These are phyloP conservation scores for Aureobasidium uvarum DNA, from an alignment of 2,329 filamentous ascomycete genomes.

Conservation along the genomic window DNA sequence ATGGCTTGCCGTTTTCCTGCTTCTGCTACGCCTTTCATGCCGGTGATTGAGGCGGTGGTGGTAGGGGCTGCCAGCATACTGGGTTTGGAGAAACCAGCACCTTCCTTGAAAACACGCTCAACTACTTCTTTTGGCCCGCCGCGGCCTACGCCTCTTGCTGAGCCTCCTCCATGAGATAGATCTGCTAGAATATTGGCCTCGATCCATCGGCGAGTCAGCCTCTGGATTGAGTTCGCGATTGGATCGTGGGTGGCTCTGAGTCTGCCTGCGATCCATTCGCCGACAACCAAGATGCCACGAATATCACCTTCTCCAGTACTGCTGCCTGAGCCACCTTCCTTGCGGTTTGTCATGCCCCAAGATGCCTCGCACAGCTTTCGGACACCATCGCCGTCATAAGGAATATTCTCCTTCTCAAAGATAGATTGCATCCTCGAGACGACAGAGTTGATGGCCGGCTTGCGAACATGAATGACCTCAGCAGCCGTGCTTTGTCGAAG, in stretches of 20 bases:
- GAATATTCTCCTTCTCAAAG: constrained; percentile 85
- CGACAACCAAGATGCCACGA: constrained; percentile 79
- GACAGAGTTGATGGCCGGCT: constrained; percentile 82
- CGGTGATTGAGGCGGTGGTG: constrained; percentile 32
- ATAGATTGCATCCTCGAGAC: constrained; percentile 76
- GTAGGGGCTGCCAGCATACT: constrained; percentile 42
- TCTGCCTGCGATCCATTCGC: constrained; percentile 79
- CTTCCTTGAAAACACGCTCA: constrained; percentile 73
- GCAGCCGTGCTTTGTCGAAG: constrained; percentile 81
- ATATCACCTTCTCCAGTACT: constrained; percentile 71
- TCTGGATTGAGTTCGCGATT: constrained; percentile 38
- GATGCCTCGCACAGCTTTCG: constrained; percentile 78
- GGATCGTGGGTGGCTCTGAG: constrained; percentile 48
- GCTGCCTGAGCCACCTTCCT: constrained; percentile 55
- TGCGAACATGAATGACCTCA: constrained; percentile 88
- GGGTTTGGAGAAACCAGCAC: constrained; percentile 70
- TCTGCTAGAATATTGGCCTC: constrained; percentile 69
- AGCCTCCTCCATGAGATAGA: constrained; percentile 67
- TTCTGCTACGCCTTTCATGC: constrained; percentile 65
- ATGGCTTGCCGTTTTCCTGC: constrained; percentile 69
- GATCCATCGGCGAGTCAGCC: constrained; percentile 72
- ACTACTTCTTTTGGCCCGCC: constrained; percentile 74
- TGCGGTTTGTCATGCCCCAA: constrained; percentile 74
- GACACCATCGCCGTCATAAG: constrained; percentile 84
- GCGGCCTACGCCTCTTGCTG: constrained; percentile 67